These are phyloP conservation scores for Omphalea diandra DNA, from an alignment of 441 rosid genomes.

Conservation along the genomic window DNA sequence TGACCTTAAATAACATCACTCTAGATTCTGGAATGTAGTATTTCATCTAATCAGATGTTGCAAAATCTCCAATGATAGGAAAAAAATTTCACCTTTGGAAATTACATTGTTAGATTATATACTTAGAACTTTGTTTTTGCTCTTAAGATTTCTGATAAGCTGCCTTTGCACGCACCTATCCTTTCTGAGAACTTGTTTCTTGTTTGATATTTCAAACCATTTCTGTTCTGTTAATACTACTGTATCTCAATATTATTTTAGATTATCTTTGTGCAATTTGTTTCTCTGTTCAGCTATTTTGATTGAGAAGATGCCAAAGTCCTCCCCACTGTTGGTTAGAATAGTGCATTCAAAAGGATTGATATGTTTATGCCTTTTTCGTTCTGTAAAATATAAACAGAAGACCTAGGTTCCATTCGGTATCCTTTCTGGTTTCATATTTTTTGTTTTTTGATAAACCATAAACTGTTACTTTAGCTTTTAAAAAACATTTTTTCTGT, in stretches of 20 bases:
- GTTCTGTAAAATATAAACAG: not conserved
- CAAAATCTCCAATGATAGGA: constrained; percentile 8
- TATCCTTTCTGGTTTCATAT: no score
- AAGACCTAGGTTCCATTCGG: no score
- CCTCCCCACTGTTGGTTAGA: not conserved
- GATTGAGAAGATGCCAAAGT: not conserved
- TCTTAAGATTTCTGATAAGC: not conserved
- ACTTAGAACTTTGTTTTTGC: no score
- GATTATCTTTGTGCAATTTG: not conserved
- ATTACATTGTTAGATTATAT: no score
- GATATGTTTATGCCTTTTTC: not conserved
- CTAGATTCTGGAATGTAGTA: not conserved
- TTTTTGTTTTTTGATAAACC: no score
- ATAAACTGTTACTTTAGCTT: no score
- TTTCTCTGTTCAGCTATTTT: not conserved
- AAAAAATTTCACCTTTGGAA: constrained; percentile 10
- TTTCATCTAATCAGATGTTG: not conserved
- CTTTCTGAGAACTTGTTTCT: not conserved
- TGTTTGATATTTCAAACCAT: not conserved
- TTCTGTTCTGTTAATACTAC: not conserved
- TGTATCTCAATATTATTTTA: not conserved
- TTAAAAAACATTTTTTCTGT: no score
- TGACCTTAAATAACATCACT: not conserved
- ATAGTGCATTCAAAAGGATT: not conserved
- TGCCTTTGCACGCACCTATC: not conserved